phyloP scores from a whole-genome alignment of 176 grass and related monocot genomes.

The Canna indica region DNA sequence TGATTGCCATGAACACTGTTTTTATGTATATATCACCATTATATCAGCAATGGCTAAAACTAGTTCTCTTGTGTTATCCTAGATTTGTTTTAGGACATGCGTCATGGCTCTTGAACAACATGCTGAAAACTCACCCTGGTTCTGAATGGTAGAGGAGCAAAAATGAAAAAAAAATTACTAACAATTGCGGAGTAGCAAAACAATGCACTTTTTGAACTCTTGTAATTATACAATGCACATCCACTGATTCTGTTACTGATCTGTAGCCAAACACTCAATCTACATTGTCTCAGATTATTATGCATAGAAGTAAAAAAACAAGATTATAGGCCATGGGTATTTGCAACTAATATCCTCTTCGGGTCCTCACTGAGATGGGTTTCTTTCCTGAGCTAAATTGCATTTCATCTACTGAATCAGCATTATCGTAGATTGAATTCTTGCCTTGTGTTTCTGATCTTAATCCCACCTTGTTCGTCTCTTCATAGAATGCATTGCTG shows the following conservation, averaged over 20 bases:
- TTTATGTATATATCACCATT: not conserved
- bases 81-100: not conserved
- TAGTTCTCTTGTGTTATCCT: not conserved
- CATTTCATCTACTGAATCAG: not conserved
- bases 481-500: not conserved
- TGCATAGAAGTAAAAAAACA: too few relatives aligned
- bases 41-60: not conserved
- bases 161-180: too few relatives aligned
- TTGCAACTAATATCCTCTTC: constrained; percentile 16
- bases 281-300: not conserved
- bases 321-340: not conserved
- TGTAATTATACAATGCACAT: not conserved
- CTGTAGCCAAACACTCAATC: not conserved
- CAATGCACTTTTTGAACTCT: not conserved
- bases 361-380: constrained; percentile 3
- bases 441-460: not conserved
- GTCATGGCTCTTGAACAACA: not conserved
- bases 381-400: not conserved
- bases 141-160: too few relatives aligned
- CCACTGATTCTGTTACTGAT: not conserved
- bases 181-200: too few relatives aligned
- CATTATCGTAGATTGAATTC: not conserved
- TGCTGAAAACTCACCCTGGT: too few relatives aligned
- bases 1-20: not conserved
- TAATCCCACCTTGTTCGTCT: not conserved